A percentile compares a stretch with the other conserved stretches of the same genome.
Conservation (phyloP, 257 asterid genomes). For the Salvia rosmarinus region DNA sequence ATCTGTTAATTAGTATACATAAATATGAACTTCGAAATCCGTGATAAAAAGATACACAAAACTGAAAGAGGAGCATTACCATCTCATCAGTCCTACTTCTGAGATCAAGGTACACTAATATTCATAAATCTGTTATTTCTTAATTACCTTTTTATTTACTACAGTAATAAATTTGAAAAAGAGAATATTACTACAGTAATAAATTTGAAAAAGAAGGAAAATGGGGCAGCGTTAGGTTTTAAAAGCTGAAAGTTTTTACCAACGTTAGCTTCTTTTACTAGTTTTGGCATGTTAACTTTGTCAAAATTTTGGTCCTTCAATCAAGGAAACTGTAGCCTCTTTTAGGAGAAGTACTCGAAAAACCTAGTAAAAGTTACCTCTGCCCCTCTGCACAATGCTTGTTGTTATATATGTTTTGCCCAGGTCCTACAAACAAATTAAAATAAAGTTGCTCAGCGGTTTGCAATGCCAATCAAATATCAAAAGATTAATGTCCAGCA, state of each 20-base stretch:
- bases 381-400: conserved; percentile 23
- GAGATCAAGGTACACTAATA: conserved; percentile 43
- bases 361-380: conserved; percentile 22
- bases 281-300: conserved; percentile 32
- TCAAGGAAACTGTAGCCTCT: conserved; percentile 38
- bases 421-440: too few relatives aligned
- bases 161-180: too few relatives aligned
- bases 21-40: too few relatives aligned
- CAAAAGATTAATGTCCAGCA: too few relatives aligned
- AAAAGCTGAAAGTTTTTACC: conserved; percentile 31
- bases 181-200: conserved; percentile 30
- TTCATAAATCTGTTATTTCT: not conserved
- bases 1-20: too few relatives aligned
- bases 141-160: not conserved
- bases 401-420: too few relatives aligned
- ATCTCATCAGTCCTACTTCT: conserved; percentile 36
- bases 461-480: too few relatives aligned
- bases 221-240: conserved; percentile 25
- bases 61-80: conserved; percentile 38
- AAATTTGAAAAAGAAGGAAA: conserved; percentile 4
- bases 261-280: conserved; percentile 30
- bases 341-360: conserved; percentile 21
- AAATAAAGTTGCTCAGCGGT: too few relatives aligned
- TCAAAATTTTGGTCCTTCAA: conserved; percentile 37
- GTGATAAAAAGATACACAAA: conserved; percentile 44